Base-by-base conservation (phyloP, 2,329 filamentous ascomycete species). In the Tolypocladium tropicale region DNA sequence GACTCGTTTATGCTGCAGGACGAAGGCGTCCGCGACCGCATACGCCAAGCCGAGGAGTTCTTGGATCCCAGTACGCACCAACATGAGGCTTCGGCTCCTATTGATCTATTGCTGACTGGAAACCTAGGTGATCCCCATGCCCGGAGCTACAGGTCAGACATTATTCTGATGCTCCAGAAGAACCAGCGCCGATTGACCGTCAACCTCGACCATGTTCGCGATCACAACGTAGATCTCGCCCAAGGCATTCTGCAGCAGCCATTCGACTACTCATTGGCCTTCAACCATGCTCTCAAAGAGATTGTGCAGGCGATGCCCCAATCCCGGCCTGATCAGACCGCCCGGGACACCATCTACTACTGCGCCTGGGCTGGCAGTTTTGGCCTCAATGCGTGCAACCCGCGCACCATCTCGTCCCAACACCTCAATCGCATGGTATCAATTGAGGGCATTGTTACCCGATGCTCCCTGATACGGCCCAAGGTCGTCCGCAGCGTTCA, bases 401-500 rank as follows among this genome's bases (percentile, higher is more conserved):
- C 94, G 43, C 84, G 94, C 63, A 97, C 94, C 0, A 76, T 99
- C 33, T 90, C 90, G 53, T 96, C 93, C 2, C 80, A 84, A 43
- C 89, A 95, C 65, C 81, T 99, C 56, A 99, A 99, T 72, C 86
- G 89, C 67, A 96, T 99, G 92, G 89, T 99, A 16, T 96, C 92
- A 4, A 80, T 99, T 53, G 94, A 99, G 73, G 94, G 94, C 51
- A 99, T 99, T 65, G 94, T 99, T 46, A 99, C 94, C 37, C 89
- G 94, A 71, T 95, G 90, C 74, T 96, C 92, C 28, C 79, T 99
- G 23, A 95, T 99, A 60, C 83, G 95, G 56, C 94, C 94, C 12
- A 99, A 99, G 74, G 85, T 99, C n/a, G 86, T 97, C 59, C 95
- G 95, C 76, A 97, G 94, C 73, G 92, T 99, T 54, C 94, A 99